phyloP scores from a whole-genome alignment of 2,329 filamentous ascomycete genomes.

The Ceratocystis destructans region DNA sequence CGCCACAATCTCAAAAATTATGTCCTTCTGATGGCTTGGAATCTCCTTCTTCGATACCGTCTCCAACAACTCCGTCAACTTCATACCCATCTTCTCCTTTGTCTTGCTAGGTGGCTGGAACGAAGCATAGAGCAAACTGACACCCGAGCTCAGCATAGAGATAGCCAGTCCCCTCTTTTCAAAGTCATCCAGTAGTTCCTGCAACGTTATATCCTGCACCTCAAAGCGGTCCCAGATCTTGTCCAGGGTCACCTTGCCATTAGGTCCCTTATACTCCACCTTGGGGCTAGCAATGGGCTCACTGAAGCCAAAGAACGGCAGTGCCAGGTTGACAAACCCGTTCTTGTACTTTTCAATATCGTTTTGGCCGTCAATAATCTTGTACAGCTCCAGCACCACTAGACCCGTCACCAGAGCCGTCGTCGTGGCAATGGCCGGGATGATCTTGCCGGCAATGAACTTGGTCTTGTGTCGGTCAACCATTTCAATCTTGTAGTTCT shows the following conservation, averaged over 20 bases:
- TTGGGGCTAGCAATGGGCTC: constrained; percentile 92
- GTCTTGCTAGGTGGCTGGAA: constrained; percentile 73
- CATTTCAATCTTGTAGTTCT: constrained; percentile 93
- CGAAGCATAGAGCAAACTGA: constrained; percentile 82
- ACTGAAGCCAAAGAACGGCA: constrained; percentile 97
- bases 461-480: constrained; percentile 97
- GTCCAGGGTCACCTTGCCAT: constrained; percentile 73
- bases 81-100: constrained; percentile 69
- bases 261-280: constrained; percentile 68
- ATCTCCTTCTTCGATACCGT: constrained; percentile 84
- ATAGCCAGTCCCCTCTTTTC: constrained; percentile 66
- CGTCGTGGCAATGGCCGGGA: constrained; percentile 93
- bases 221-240: constrained; percentile 98
- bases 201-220: constrained; percentile 69
- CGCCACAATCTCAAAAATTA: constrained; percentile 91
- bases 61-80: constrained; percentile 78
- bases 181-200: constrained; percentile 73
- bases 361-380: constrained; percentile 90
- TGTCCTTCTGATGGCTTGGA: constrained; percentile 80
- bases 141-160: constrained; percentile 92
- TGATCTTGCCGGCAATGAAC: constrained; percentile 99
- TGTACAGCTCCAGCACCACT: constrained; percentile 86
- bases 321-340: constrained; percentile 87
- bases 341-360: constrained; percentile 99
- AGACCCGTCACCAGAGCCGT: constrained; percentile 91